Evolutionary conservation across 208 protist species (phyloP).

Genomic region (Entamoeba histolytica): DNA sequence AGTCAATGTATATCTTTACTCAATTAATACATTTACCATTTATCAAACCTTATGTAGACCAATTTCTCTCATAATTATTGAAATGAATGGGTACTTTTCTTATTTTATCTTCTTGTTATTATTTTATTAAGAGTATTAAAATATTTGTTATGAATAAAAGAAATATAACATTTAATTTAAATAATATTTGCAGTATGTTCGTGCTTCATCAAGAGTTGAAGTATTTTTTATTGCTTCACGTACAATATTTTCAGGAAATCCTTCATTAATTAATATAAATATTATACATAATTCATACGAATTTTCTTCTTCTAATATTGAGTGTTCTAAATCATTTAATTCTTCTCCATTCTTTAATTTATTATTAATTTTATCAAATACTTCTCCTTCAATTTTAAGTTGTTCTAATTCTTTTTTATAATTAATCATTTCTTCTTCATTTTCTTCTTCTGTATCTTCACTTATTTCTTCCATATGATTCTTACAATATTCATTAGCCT

Average conservation of each 20-base stretch:
- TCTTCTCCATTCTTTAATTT: background rate
- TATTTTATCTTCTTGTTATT: no score
- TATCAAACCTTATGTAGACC: background rate
- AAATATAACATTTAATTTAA: background rate
- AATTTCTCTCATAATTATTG: background rate
- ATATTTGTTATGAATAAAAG: no score
- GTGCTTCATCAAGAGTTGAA: background rate
- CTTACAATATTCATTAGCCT: no score
- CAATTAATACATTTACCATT: background rate
- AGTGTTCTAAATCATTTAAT: background rate
- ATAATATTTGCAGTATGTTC: background rate
- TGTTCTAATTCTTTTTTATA: background rate
- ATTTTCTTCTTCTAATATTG: background rate
- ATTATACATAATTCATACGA: background rate
- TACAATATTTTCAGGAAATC: background rate
- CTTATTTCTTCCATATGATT: background rate
- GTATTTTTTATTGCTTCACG: background rate
- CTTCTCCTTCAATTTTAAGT: background rate
- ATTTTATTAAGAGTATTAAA: no score
- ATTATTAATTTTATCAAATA: background rate
- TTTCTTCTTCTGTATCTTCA: background rate
- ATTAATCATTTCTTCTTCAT: background rate
- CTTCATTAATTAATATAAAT: background rate
- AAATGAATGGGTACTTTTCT: no score
- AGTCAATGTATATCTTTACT: background rate